phyloP scores from a whole-genome alignment of 495 filamentous ascomycete species.

The Geoglossum glabrum region DNA sequence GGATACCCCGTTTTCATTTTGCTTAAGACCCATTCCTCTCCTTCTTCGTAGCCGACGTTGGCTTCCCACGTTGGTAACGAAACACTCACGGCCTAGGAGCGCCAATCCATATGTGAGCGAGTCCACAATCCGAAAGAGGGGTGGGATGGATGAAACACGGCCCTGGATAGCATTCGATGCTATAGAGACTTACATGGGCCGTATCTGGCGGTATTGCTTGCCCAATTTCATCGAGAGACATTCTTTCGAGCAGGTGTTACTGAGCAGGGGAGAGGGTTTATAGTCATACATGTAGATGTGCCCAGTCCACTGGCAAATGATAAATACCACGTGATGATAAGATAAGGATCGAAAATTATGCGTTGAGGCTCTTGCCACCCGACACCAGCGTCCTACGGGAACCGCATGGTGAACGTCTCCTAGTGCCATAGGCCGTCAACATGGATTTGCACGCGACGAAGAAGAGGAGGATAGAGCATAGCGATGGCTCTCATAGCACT shows the following conservation, averaged over 20 bases:
- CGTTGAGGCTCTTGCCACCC: background rate
- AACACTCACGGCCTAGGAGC: conserved; percentile 69
- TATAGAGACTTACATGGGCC: conserved; percentile 27
- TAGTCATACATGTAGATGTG: background rate
- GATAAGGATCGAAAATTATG: background rate
- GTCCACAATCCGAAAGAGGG: background rate
- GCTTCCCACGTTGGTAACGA: conserved; percentile 86
- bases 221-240: conserved; percentile 3
- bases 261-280: background rate
- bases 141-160: conserved; percentile 10
- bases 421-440: background rate
- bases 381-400: no score
- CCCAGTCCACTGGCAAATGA: background rate
- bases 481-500: background rate
- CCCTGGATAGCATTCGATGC: conserved; percentile 6
- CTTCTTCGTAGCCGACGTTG: conserved; percentile 86
- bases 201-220: conserved; percentile 24
- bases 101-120: conserved; percentile 10
- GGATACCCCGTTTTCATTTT: conserved; percentile 88
- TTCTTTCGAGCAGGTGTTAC: background rate
- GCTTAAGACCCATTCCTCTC: conserved; percentile 61
- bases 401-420: background rate
- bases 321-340: background rate
- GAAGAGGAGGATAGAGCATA: background rate
- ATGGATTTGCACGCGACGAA: background rate